Conservation (phyloP, 1,284 basidiomycete genomes). For the Microbotryum scabiosae region DNA sequence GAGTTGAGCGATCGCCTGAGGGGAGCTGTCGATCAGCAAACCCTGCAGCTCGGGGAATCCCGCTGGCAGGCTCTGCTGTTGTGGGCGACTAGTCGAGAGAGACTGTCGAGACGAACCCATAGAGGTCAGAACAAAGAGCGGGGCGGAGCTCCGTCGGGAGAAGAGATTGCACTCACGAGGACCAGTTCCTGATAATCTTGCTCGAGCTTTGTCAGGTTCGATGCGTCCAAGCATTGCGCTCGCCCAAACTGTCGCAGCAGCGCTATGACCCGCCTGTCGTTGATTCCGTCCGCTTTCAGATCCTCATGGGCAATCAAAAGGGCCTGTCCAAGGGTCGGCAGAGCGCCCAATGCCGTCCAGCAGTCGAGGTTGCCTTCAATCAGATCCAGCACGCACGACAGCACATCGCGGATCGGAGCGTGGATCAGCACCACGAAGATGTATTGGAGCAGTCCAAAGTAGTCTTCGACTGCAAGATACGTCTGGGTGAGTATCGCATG, state of each 20-base stretch:
- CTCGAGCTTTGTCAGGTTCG: not conserved
- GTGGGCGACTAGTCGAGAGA: not conserved
- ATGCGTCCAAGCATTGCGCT: slow-evolving; percentile 3
- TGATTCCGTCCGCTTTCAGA: not conserved
- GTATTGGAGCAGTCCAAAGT: slow-evolving; percentile 15
- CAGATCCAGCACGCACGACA: slow-evolving; percentile 17
- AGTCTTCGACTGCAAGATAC: slow-evolving; percentile 5
- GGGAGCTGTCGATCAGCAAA: slow-evolving; percentile 17
- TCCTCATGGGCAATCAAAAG: slow-evolving; percentile 2
- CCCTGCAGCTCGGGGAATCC: slow-evolving; percentile 19
- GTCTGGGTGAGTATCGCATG: slow-evolving; percentile 1
- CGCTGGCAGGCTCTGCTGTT: slow-evolving; percentile 2
- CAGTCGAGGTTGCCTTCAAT: slow-evolving; percentile 7
- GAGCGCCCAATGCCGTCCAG: slow-evolving; percentile 15
- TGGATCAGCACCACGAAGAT: slow-evolving; percentile 10
- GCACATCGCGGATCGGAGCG: not conserved
- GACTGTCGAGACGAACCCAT: not conserved
- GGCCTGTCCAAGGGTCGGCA: slow-evolving; percentile 6
- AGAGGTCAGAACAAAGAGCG: not conserved
- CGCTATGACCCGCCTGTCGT: slow-evolving; percentile 4
- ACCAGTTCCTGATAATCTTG: slow-evolving; percentile 4
- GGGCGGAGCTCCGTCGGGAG: not conserved
- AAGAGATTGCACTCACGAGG: not conserved
- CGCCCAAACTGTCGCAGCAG: slow-evolving; percentile 5
- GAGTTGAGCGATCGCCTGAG: slow-evolving; percentile 21